These are phyloP conservation scores for Psilocybe cubensis DNA, from an alignment of 768 basidiomycete genomes.

Conservation along the genomic window DNA sequence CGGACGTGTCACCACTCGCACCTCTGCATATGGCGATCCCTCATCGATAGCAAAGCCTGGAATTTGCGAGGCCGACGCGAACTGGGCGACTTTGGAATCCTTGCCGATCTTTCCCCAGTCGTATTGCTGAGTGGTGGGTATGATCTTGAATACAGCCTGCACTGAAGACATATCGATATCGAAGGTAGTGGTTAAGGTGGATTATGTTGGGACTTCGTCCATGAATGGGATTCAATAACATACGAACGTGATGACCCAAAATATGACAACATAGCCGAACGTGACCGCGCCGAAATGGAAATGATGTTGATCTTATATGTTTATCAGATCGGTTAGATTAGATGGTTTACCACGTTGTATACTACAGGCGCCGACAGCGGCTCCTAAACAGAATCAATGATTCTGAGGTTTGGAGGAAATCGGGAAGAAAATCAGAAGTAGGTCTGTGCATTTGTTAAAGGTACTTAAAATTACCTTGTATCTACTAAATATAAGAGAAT, in stretches of 20 bases:
- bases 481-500: too few relatives aligned
- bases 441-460: too few relatives aligned
- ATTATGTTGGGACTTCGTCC: neutral
- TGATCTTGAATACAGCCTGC: slow-evolving; percentile 69
- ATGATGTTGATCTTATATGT: too few relatives aligned
- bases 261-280: neutral
- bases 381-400: too few relatives aligned
- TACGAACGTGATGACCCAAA: neutral
- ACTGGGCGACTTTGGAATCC: slow-evolving; percentile 86
- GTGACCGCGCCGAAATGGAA: too few relatives aligned
- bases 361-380: too few relatives aligned
- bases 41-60: slow-evolving; percentile 73
- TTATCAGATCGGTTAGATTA: too few relatives aligned
- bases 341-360: too few relatives aligned
- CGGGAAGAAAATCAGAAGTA: too few relatives aligned
- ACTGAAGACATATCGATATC: neutral
- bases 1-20: slow-evolving; percentile 36
- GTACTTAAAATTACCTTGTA: too few relatives aligned
- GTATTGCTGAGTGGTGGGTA: slow-evolving; percentile 86
- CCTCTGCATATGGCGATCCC: slow-evolving; percentile 89
- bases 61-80: slow-evolving; percentile 63
- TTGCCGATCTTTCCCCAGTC: slow-evolving; percentile 93
- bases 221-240: neutral
- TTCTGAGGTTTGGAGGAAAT: too few relatives aligned
- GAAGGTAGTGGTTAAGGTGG: neutral